Evolutionary conservation across 2,329 filamentous ascomycete species (phyloP).

Genomic region (Endoconidiophora laricicola): DNA sequence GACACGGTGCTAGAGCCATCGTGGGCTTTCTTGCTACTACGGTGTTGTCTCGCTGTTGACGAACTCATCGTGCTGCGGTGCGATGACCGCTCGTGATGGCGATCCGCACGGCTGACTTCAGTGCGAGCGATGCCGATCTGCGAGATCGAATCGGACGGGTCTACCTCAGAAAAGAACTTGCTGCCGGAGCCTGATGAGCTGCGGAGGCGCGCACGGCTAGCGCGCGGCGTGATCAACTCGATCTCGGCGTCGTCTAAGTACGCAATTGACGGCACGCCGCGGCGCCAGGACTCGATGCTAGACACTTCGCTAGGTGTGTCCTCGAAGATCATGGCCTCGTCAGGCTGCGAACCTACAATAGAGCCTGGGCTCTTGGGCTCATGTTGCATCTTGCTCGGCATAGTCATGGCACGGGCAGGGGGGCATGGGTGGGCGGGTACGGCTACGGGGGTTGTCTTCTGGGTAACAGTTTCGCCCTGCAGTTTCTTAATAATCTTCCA

Average conservation of each 20-base stretch:
- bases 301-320: slow-evolving; percentile 31
- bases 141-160: slow-evolving; percentile 17
- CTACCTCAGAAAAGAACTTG: slow-evolving; percentile 26
- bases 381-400: slow-evolving; percentile 17
- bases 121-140: slow-evolving; percentile 15
- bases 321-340: slow-evolving; percentile 40
- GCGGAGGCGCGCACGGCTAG: slow-evolving; percentile 28
- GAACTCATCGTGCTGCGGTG: slow-evolving; percentile 12
- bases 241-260: slow-evolving; percentile 32
- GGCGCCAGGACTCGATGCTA: slow-evolving; percentile 40
- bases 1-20: slow-evolving; percentile 13
- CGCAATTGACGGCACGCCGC: slow-evolving; percentile 29
- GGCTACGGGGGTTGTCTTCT: slow-evolving; percentile 20
- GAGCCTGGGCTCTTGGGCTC: slow-evolving; percentile 13
- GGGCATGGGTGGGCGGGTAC: slow-evolving; percentile 8
- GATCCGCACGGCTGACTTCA: slow-evolving; percentile 1
- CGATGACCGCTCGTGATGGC: slow-evolving; percentile 8
- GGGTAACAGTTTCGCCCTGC: slow-evolving; percentile 22
- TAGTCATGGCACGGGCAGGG: slow-evolving; percentile 4
- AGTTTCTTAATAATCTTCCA: slow-evolving; percentile 96
- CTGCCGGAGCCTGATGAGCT: slow-evolving; percentile 19
- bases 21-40: slow-evolving; percentile 19
- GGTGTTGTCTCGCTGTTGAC: not conserved
- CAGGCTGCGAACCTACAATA: slow-evolving; percentile 19
- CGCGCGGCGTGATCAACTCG: slow-evolving; percentile 41